Conservation (phyloP, 2,329 filamentous ascomycete genomes). For the Scedosporium aurantiacum region DNA sequence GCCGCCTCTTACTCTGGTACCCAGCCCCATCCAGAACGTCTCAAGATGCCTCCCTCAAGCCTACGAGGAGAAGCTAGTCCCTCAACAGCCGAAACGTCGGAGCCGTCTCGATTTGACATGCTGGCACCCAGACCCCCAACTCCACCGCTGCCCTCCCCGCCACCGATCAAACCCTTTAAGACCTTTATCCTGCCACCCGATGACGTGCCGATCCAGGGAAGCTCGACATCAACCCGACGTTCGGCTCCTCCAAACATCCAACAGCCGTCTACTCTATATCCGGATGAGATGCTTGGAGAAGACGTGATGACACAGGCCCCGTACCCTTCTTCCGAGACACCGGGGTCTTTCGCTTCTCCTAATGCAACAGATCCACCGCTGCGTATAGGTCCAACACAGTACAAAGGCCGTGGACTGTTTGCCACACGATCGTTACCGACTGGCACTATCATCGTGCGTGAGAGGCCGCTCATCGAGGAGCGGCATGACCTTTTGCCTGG, state of each 20-base stretch:
- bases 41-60: background rate
- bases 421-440: background rate
- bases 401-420: background rate
- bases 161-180: no score
- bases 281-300: background rate
- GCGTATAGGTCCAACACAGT: background rate
- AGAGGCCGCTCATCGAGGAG: constrained; percentile 18
- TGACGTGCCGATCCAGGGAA: no score
- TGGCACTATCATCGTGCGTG: background rate
- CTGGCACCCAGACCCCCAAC: no score
- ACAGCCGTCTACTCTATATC: no score
- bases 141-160: no score
- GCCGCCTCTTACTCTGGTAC: background rate
- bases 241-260: no score
- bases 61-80: no score
- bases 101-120: no score
- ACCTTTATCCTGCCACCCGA: no score
- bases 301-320: background rate
- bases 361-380: background rate
- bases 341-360: background rate
- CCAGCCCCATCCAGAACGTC: background rate
- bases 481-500: constrained; percentile 13
- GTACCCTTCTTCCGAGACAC: no score
- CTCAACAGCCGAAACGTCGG: no score
- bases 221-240: no score